Base-by-base conservation (phyloP, 2,329 filamentous ascomycete genomes). In the Fusarium neocosmosporiellum region DNA sequence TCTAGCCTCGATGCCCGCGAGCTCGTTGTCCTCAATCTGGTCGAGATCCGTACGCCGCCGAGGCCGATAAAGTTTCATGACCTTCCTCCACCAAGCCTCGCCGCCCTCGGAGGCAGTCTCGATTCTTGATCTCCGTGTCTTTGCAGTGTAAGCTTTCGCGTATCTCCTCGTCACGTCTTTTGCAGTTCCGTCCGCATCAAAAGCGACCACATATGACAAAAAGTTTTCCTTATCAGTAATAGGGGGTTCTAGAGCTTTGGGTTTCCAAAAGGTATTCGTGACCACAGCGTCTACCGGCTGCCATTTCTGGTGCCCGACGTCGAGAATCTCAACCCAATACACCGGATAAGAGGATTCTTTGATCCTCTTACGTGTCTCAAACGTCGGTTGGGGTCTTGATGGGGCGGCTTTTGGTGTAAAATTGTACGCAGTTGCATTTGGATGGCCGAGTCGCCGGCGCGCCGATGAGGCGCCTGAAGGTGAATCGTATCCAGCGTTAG, bases 291-390 rank as follows among this genome's bases (percentile, higher is more conserved):
- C 96, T 39, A 96, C 90, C 0, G 94, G 89, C 63, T 98, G 89
- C 96, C 96, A 99, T 84, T 94, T 97, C 79, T 98, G 94, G 72
- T 94, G 90, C 0, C 93, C 93, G 61, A 91, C 86, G 71, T 98
- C 95, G 72, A 98, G 93, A 5, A 94, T 92, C 83, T 99, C 96
- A 1, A 98, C 92, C 96, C 96, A 99, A 79, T 95, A 98, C 4
- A 98, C 88, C 0, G 96, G 96, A 77, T 92, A 94, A 0, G 89
- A 82, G 0, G 94, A 95, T 78, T 96, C 94, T 27, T 87, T 87
- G 13, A 92, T 88, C 16, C 79, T 83, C 62, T 83, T 84, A 13
- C 78, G 83, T 59, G 73, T 77, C 27, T 79, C 82, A 77, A 79
- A 81, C 29, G 71, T 73, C 41, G 76, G 75, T n/a, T 78, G 78